Conservation (phyloP, 345 rosid species). For the Arabidopsis arenosa region DNA sequence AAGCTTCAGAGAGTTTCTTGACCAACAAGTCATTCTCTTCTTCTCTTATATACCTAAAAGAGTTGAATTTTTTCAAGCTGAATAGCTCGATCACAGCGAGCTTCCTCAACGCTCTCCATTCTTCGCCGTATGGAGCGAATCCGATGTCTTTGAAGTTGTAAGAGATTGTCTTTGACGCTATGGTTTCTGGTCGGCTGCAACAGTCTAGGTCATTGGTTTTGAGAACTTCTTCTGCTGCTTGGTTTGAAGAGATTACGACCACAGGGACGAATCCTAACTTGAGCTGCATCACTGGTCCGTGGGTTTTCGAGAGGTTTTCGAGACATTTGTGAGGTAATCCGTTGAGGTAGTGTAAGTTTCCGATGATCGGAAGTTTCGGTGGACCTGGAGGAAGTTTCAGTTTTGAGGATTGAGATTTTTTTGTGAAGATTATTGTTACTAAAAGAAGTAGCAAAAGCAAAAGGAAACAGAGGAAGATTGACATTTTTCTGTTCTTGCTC, state of each 20-base stretch:
- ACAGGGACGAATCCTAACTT: slow-evolving; percentile 37
- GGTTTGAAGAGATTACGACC: slow-evolving; percentile 39
- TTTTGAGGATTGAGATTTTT: slow-evolving; percentile 25
- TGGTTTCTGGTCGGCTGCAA: slow-evolving; percentile 49
- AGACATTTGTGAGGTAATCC: slow-evolving; percentile 39
- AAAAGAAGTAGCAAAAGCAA: slow-evolving; percentile 33
- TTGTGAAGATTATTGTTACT: slow-evolving; percentile 20
- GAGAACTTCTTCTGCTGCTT: slow-evolving; percentile 46
- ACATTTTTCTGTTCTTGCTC: slow-evolving; percentile 27
- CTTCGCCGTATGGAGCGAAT: slow-evolving; percentile 49
- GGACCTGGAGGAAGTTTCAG: slow-evolving; percentile 41
- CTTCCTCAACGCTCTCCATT: slow-evolving; percentile 55
- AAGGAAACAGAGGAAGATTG: slow-evolving; percentile 30
- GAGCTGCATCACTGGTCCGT: slow-evolving; percentile 45
- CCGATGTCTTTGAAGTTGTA: slow-evolving; percentile 54
- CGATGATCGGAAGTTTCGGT: slow-evolving; percentile 45
- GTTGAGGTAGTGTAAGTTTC: slow-evolving; percentile 43
- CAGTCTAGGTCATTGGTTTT: slow-evolving; percentile 50
- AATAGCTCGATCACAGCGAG: slow-evolving; percentile 41
- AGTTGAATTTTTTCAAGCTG: slow-evolving; percentile 39
- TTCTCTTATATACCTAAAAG: slow-evolving; percentile 48
- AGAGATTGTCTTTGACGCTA: slow-evolving; percentile 42
- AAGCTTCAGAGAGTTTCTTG: slow-evolving; percentile 42
- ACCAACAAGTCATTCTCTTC: slow-evolving; percentile 45
- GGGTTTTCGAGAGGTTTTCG: slow-evolving; percentile 21